These are phyloP conservation scores for Alternaria arborescens DNA, from an alignment of 2,329 filamentous ascomycete genomes.

Conservation along the genomic window DNA sequence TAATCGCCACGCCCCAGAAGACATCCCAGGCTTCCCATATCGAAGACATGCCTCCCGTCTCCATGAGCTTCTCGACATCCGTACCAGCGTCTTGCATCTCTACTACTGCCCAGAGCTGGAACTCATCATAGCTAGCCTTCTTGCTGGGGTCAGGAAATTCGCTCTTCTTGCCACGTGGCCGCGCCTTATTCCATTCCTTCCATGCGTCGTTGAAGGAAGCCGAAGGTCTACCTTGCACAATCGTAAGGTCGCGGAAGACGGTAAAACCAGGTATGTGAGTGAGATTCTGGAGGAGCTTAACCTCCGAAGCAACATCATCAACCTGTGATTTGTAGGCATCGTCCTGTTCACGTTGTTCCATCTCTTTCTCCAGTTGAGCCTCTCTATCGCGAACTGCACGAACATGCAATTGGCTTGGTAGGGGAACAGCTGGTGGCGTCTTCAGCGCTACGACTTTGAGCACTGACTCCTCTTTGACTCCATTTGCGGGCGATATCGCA, in stretches of 20 bases:
- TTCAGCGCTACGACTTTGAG: slow-evolving; percentile 55
- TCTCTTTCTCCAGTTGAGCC: slow-evolving; percentile 43
- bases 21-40: slow-evolving; percentile 66
- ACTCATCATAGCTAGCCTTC: slow-evolving; percentile 61
- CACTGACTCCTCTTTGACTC: slow-evolving; percentile 54
- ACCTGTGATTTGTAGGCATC: slow-evolving; percentile 54
- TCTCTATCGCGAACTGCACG: slow-evolving; percentile 59
- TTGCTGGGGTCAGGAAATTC: slow-evolving; percentile 66
- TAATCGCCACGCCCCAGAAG: slow-evolving; percentile 72
- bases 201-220: slow-evolving; percentile 59
- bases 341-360: slow-evolving; percentile 48
- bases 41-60: slow-evolving; percentile 44
- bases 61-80: slow-evolving; percentile 58
- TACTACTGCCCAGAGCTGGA: slow-evolving; percentile 69
- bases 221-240: slow-evolving; percentile 66
- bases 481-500: slow-evolving; percentile 36
- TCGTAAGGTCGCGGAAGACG: slow-evolving; percentile 65
- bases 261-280: slow-evolving; percentile 69
- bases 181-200: slow-evolving; percentile 54
- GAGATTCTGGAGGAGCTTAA: slow-evolving; percentile 65
- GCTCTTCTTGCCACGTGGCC: slow-evolving; percentile 56
- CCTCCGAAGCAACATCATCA: slow-evolving; percentile 57
- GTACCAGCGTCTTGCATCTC: slow-evolving; percentile 73
- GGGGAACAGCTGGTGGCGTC: slow-evolving; percentile 44
- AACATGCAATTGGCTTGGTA: slow-evolving; percentile 43